phyloP scores from a whole-genome alignment of 345 rosid genomes.

The Murraya paniculata region DNA sequence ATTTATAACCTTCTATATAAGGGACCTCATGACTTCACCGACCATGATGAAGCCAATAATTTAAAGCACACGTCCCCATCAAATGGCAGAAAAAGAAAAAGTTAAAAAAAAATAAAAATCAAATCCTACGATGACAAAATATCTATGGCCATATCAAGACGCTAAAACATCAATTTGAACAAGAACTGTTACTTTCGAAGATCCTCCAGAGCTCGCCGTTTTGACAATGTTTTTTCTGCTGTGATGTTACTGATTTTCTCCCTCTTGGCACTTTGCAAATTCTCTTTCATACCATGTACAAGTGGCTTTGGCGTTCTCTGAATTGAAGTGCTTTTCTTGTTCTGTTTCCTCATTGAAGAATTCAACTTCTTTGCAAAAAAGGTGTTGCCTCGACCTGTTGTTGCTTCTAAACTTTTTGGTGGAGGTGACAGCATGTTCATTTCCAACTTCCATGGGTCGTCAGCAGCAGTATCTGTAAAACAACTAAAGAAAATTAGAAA shows the following conservation, averaged over 20 bases:
- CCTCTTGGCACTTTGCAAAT: conserved; percentile 16
- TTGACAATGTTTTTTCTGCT: conserved; percentile 16
- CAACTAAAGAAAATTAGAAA: neutral
- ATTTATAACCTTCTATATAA: conserved; percentile 6
- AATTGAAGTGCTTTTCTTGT: conserved; percentile 2
- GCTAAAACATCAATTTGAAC: neutral
- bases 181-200: conserved; percentile 17
- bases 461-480: conserved; percentile 17
- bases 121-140: no score
- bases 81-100: no score
- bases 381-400: neutral
- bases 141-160: no score
- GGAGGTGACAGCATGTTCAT: conserved; percentile 2
- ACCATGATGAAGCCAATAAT: no score
- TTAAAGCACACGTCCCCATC: no score
- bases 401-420: conserved; percentile 5
- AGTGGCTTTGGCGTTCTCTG: conserved; percentile 19
- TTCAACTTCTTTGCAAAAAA: conserved; percentile 5
- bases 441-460: conserved; percentile 9
- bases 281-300: conserved; percentile 31
- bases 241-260: conserved; percentile 11
- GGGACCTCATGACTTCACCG: neutral
- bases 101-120: no score
- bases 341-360: conserved; percentile 14
- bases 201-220: conserved; percentile 31